Evolutionary conservation across 768 basidiomycete species (phyloP), one percentile per base, ranked within the genome.

Genomic region (Lactarius pseudohatsudake): DNA sequence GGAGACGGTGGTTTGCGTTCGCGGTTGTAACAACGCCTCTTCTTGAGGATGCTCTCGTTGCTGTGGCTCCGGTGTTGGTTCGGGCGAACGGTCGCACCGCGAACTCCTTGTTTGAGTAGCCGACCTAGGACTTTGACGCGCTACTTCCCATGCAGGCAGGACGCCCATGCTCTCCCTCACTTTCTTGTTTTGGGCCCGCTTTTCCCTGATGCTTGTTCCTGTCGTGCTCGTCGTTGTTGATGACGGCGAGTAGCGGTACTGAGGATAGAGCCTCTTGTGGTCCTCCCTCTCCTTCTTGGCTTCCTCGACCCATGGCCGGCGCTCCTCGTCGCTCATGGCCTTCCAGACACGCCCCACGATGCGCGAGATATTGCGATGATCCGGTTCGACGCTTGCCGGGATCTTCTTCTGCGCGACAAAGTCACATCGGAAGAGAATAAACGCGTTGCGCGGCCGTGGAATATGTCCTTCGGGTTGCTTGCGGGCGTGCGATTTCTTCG

Each of bases 351-450:
- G 79, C 0, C 88, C 90, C 0, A 85, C 88, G 63, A 87, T 84
- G 61, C 86, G 81, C 4, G 84, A 86, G 61, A 91, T 82, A 70
- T 89, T 88, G 65, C 85, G 83, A 72, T 91, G 88, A 70, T 90
- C 84, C 18, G 80, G 80, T 74, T 89, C 86, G 3, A 85, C 82
- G 50, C 78, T 75, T 11, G 78, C 73, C 0, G 87, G 84, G 57
- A 84, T 79, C 67, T 84, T 81, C 61, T 85, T 81, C 68, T 88
- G 85, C 59, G 84, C 81, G 18, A 89, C 85, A 61, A 90, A 86
- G 73, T 91, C 85, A 73, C 85, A 89, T 50, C 91, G 83, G 74
- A 90, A 92, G 68, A 92, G 82, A 69, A 92, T 91, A 76, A 92
- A 92, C 0, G 90, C 86, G 74, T 92, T 92, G 18, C 86, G 79